Evolutionary conservation across 1,284 basidiomycete species (phyloP).

Genomic region (Tilletiaria anomala): DNA sequence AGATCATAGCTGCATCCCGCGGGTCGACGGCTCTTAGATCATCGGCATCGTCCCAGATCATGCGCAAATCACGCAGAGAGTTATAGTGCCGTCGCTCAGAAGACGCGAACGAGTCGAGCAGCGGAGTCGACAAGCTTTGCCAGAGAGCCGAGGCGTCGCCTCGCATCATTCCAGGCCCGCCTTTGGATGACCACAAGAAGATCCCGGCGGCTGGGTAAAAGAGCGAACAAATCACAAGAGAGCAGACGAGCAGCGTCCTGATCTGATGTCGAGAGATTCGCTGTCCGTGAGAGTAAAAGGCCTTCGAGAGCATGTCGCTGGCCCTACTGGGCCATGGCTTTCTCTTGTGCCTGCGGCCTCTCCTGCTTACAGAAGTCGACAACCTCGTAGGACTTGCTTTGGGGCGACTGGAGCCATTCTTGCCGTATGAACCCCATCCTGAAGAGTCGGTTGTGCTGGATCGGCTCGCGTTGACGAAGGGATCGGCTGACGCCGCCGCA

Average conservation of each 20-base stretch:
- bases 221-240: slow-evolving; percentile 84
- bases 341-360: too few relatives aligned
- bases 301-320: too few relatives aligned
- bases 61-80: slow-evolving; percentile 28
- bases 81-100: slow-evolving; percentile 25
- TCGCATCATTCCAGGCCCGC: slow-evolving; percentile 24
- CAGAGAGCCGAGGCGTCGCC: slow-evolving; percentile 27
- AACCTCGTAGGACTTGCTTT: too few relatives aligned
- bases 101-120: slow-evolving; percentile 28
- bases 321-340: too few relatives aligned
- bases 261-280: slow-evolving; percentile 60
- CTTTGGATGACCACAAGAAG: slow-evolving; percentile 35
- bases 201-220: slow-evolving; percentile 48
- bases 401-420: too few relatives aligned
- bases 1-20: too few relatives aligned
- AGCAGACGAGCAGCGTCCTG: slow-evolving; percentile 78
- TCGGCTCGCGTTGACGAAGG: too few relatives aligned
- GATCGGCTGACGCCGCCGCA: too few relatives aligned
- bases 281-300: too few relatives aligned
- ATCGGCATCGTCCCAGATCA: slow-evolving; percentile 35
- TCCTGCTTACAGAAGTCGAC: too few relatives aligned
- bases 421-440: too few relatives aligned
- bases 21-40: slow-evolving; percentile 21
- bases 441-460: too few relatives aligned
- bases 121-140: slow-evolving; percentile 28